Evolutionary conservation across 352 stramenopile species (phyloP), one percentile per base, ranked within the genome.

Genomic region (Globisporangium ultimum): DNA sequence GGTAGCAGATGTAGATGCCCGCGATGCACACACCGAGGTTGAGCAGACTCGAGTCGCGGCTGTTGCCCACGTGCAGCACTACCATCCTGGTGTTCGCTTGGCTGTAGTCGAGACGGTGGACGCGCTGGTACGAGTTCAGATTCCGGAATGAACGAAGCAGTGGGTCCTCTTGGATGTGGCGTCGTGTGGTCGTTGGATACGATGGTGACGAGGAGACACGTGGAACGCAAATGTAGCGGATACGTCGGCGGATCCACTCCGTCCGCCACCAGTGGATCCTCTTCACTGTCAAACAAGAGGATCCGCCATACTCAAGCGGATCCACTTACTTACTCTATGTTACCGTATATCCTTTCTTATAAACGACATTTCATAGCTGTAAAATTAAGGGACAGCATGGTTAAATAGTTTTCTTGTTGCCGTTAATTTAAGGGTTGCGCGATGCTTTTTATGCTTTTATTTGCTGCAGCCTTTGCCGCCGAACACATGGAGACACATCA

Each of bases 1-100:
- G 63, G 75, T 97, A 97, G 73, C 88, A 97, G 20, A 71, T 79
- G 78, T 97, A 97, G 75, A 97, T 97, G 60, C 90, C 90, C 43
- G 61, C 76, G 50, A 97, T 91, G 65, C 84, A 94, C 24, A 97
- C 61, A 22, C 83, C 53, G 34, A 97, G 76, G 70, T 97, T 95
- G 14, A 84, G 8, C 63, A 92, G 72, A 69, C 83, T 88, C 58
- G 80, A 80, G 68, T 86, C 68, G 72, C 66, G 51, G 42, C 34
- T 66, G 66, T 63, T 58, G 66, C 60, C 45, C 56, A 71, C 59
- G 67, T 86, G 68, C 55, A 86, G 61, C 55, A 73, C 40, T 0
- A 10, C 76, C 41, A 76, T 75, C 38, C 69, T 74, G 38, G 14
- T 53, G 21, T 8, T 48, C 21, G n/a, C 32, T n/a, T 22, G 11